Conservation (phyloP, 306 rosid genomes). For the Medicago arabica region DNA sequence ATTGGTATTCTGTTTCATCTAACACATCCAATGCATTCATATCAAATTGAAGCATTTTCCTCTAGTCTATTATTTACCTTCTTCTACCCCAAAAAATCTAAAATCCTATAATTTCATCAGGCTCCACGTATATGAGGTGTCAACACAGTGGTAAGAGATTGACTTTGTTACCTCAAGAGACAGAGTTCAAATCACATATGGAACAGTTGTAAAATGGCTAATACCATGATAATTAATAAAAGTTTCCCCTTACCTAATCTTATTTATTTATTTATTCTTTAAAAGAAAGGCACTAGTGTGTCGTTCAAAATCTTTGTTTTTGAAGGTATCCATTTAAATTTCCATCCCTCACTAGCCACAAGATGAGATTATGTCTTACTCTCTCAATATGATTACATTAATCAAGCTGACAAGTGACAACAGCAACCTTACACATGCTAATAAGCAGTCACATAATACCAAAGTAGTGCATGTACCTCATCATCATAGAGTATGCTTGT, state of each 20-base stretch:
- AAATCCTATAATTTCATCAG: background rate
- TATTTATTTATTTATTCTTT: no score
- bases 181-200: no score
- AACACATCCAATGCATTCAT: background rate
- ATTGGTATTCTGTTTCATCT: background rate
- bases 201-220: no score
- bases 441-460: conserved; percentile 27
- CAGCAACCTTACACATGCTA: conserved; percentile 8
- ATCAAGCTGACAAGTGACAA: conserved; percentile 12
- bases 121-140: no score
- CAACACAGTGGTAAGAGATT: no score
- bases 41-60: background rate
- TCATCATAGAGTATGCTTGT: conserved; percentile 83
- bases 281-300: background rate
- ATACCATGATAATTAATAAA: no score
- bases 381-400: conserved; percentile 6
- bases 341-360: background rate
- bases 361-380: conserved; percentile 24
- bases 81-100: conserved; percentile 1
- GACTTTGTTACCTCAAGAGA: no score
- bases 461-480: conserved; percentile 64
- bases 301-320: background rate
- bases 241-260: no score
- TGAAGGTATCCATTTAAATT: background rate
- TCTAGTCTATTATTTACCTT: background rate